These are phyloP conservation scores for Phytophthora pisi DNA, from an alignment of 352 stramenopile genomes.

Conservation along the genomic window DNA sequence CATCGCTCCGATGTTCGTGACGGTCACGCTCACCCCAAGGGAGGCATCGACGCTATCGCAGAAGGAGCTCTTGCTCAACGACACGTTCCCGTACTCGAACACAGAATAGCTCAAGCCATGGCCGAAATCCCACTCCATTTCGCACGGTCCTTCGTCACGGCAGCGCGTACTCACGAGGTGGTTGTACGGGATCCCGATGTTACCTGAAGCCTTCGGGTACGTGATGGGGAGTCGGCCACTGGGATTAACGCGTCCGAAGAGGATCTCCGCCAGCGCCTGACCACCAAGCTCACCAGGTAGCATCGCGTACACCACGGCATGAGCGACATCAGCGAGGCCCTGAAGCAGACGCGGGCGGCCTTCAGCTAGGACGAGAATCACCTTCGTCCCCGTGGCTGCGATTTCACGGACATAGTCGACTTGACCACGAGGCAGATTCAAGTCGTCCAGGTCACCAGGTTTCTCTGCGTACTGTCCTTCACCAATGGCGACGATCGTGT, in stretches of 20 bases:
- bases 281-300: constrained; percentile 83
- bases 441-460: constrained; percentile 84
- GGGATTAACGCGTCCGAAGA: constrained; percentile 81
- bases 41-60: constrained; percentile 22
- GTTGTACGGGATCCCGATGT: constrained; percentile 75
- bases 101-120: constrained; percentile 70
- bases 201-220: constrained; percentile 72
- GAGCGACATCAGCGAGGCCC: constrained; percentile 53
- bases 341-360: constrained; percentile 80
- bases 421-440: constrained; percentile 73
- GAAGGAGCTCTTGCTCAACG: constrained; percentile 47
- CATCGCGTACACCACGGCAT: constrained; percentile 83
- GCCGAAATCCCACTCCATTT: constrained; percentile 73
- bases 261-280: constrained; percentile 85
- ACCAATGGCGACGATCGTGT: constrained; percentile 81
- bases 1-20: constrained; percentile 68
- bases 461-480: constrained; percentile 89
- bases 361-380: constrained; percentile 82
- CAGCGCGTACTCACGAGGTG: constrained; percentile 59
- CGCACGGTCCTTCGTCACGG: constrained; percentile 42
- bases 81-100: constrained; percentile 58
- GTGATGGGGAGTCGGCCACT: constrained; percentile 86
- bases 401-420: constrained; percentile 83
- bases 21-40: constrained; percentile 53
- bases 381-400: constrained; percentile 68